phyloP scores from a whole-genome alignment of 2,329 filamentous ascomycete genomes.

The Colletotrichum falcatum region DNA sequence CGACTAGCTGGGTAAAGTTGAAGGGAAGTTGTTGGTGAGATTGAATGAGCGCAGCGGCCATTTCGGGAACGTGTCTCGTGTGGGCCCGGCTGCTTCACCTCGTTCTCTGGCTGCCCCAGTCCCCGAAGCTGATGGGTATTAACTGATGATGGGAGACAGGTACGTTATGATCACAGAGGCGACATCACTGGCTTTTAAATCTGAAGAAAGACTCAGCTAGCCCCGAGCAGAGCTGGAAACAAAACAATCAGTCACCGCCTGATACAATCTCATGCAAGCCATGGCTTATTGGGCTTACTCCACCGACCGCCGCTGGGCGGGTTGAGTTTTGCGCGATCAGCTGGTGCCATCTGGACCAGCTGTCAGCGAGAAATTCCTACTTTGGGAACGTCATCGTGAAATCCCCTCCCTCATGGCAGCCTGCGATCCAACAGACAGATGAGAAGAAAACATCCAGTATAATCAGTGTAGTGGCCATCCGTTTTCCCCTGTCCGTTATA shows the following conservation, averaged over 20 bases:
- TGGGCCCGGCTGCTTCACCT: slow-evolving; percentile 27
- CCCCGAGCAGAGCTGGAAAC: neutral
- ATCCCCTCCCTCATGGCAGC: neutral
- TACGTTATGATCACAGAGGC: neutral
- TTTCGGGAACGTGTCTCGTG: slow-evolving; percentile 21
- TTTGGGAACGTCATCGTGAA: slow-evolving; percentile 4
- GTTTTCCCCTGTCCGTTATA: neutral
- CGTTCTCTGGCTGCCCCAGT: neutral
- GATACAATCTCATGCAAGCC: slow-evolving; percentile 19
- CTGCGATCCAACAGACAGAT: no score
- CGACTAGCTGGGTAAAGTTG: slow-evolving; percentile 30
- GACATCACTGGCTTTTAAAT: neutral
- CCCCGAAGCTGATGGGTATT: neutral
- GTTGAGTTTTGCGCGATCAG: neutral
- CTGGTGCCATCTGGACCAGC: neutral
- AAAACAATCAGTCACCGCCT: slow-evolving; percentile 19
- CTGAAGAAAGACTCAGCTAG: no score
- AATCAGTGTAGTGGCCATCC: neutral
- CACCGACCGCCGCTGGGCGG: neutral
- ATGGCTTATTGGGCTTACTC: slow-evolving; percentile 8
- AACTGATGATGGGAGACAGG: no score
- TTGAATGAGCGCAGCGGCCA: slow-evolving; percentile 19
- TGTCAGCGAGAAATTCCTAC: neutral
- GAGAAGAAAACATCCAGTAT: neutral
- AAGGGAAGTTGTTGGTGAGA: slow-evolving; percentile 11